phyloP scores from a whole-genome alignment of 805 yeast species.

The Hanseniaspora guilliermondii region DNA sequence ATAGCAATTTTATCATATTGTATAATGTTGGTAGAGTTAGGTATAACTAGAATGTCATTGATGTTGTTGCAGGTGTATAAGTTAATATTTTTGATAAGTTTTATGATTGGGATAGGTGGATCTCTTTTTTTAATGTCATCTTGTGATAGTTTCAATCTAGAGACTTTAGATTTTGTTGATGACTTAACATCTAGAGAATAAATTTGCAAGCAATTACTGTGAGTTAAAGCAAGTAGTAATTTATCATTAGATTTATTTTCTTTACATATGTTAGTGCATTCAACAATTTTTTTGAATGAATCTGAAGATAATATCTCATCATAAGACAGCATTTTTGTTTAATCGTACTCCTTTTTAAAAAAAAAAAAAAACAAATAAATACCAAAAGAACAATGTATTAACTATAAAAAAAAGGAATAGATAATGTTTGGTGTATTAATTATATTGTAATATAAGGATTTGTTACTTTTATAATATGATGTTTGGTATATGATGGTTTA shows the following conservation, averaged over 20 bases:
- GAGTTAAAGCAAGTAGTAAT: constrained; percentile 1
- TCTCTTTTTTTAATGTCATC: constrained; percentile 17
- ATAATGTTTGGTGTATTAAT: too few relatives aligned
- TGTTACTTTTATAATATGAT: too few relatives aligned
- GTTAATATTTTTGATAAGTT: constrained; percentile 49
- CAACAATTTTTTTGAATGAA: constrained; percentile 4
- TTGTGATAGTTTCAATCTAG: background rate
- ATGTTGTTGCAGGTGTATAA: constrained; percentile 6
- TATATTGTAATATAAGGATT: too few relatives aligned
- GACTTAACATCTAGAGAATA: constrained; percentile 3
- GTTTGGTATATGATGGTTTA: background rate
- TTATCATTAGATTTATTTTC: background rate
- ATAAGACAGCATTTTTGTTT: constrained; percentile 7
- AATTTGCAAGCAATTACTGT: constrained; percentile 2
- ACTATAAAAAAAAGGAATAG: too few relatives aligned
- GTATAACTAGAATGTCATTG: constrained; percentile 3
- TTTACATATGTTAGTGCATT: constrained; percentile 3
- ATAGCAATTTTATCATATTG: constrained; percentile 11
- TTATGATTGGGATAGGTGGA: constrained; percentile 24
- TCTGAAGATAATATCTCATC: constrained; percentile 10
- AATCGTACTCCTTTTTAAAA: too few relatives aligned
- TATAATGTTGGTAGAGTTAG: background rate
- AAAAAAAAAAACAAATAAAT: background rate
- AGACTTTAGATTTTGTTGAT: background rate
- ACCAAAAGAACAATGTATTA: background rate